Percentiles rank a stretch among this genome's conserved stretches.
These are phyloP conservation scores for Talaromyces sp. DNA, from an alignment of 2,329 filamentous ascomycete genomes.

Conservation along the genomic window DNA sequence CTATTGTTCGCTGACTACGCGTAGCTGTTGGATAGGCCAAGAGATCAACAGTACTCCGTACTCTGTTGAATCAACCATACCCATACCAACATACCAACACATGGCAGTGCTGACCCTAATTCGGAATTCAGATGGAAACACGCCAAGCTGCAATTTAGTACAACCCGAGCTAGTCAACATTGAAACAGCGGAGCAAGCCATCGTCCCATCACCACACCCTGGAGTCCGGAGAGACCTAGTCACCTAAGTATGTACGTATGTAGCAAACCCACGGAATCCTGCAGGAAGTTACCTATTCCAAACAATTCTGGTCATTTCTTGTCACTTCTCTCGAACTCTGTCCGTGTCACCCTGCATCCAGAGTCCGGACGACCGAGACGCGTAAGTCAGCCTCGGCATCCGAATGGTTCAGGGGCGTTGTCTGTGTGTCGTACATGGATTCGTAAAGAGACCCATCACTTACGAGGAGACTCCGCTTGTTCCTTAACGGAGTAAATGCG, in stretches of 20 bases:
- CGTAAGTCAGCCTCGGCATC: background rate
- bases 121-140: background rate
- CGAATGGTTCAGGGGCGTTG: background rate
- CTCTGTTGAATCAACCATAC: background rate
- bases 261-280: background rate
- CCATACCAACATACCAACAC: background rate
- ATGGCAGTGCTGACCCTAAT: background rate
- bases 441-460: background rate
- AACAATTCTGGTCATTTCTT: background rate
- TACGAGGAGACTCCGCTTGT: background rate
- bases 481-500: background rate
- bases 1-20: background rate
- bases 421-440: background rate
- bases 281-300: background rate
- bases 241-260: too few relatives aligned
- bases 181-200: conserved; percentile 1
- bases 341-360: background rate
- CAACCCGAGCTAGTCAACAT: background rate
- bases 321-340: background rate
- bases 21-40: background rate
- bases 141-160: conserved; percentile 4
- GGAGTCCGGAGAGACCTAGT: background rate
- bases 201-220: background rate
- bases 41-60: too few relatives aligned
- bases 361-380: background rate